Evolutionary conservation across 1,284 basidiomycete species (phyloP).

Genomic region (Hemileia vastatrix): DNA sequence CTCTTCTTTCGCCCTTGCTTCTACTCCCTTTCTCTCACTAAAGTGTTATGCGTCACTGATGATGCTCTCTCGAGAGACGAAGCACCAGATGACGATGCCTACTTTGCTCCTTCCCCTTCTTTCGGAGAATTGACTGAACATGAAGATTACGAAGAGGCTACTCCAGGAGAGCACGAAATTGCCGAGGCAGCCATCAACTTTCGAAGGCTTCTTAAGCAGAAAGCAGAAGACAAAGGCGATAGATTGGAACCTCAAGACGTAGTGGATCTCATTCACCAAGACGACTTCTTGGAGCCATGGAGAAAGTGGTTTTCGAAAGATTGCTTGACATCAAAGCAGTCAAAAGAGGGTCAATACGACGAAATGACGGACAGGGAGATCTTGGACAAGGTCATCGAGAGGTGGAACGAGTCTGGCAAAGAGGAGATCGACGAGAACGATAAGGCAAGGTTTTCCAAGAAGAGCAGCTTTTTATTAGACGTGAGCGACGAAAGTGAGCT

Average conservation of each 20-base stretch:
- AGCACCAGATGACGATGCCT: neutral
- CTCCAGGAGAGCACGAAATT: no score
- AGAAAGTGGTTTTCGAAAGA: neutral
- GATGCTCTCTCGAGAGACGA: neutral
- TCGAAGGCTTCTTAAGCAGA: neutral
- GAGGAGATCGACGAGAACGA: neutral
- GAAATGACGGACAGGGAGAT: neutral
- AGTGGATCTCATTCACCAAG: neutral
- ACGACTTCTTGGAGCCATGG: neutral
- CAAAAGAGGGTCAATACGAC: neutral
- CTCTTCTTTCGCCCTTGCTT: neutral
- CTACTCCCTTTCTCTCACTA: neutral
- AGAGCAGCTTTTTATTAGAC: neutral
- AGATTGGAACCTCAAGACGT: neutral
- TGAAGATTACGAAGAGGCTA: no score
- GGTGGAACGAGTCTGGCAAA: neutral
- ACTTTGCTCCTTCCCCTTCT: no score
- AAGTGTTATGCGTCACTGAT: neutral
- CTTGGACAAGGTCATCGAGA: neutral
- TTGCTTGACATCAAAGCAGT: neutral
- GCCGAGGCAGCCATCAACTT: neutral
- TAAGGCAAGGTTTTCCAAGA: neutral
- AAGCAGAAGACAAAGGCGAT: neutral
- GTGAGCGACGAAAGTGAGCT: no score
- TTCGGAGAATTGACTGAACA: no score